A percentile compares a stretch with the other conserved stretches of the same genome.
Evolutionary conservation across 306 rosid species (phyloP).

Genomic region (Cicer yamashitae): DNA sequence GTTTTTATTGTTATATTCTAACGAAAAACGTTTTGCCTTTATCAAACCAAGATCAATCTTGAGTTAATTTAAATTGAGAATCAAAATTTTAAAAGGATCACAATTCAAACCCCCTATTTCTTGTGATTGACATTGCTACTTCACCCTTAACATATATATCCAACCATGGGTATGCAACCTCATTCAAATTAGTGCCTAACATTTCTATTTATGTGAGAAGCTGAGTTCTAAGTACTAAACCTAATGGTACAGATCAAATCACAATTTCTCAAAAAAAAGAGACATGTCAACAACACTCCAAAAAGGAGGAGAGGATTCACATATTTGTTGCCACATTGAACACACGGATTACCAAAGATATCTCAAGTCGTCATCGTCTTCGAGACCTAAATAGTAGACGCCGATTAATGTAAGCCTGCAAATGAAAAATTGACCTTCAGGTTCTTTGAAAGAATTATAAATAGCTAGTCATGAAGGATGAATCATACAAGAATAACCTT

Average conservation of each 20-base stretch:
- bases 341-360: conserved; percentile 54
- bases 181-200: conserved; percentile 34
- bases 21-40: too few species aligned
- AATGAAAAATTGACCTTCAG: conserved; percentile 41
- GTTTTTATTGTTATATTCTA: too few species aligned
- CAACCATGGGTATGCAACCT: conserved; percentile 25
- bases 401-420: conserved; percentile 85
- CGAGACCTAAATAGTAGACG: conserved; percentile 70
- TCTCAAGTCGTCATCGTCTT: conserved; percentile 62
- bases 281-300: neutral
- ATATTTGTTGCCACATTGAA: conserved; percentile 26
- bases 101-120: too few species aligned
- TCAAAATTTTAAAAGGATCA: too few species aligned
- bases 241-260: conserved; percentile 46
- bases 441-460: conserved; percentile 25
- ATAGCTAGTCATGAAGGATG: conserved; percentile 29
- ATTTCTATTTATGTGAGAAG: conserved; percentile 36
- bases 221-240: conserved; percentile 39
- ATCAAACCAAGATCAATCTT: too few species aligned
- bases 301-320: conserved; percentile 1
- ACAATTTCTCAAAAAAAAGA: conserved; percentile 39
- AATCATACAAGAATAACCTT: conserved; percentile 3
- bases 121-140: too few species aligned
- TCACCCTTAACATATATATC: neutral
- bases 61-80: too few species aligned